phyloP scores from a whole-genome alignment of 768 basidiomycete species.

The Suillus tomentosus region DNA sequence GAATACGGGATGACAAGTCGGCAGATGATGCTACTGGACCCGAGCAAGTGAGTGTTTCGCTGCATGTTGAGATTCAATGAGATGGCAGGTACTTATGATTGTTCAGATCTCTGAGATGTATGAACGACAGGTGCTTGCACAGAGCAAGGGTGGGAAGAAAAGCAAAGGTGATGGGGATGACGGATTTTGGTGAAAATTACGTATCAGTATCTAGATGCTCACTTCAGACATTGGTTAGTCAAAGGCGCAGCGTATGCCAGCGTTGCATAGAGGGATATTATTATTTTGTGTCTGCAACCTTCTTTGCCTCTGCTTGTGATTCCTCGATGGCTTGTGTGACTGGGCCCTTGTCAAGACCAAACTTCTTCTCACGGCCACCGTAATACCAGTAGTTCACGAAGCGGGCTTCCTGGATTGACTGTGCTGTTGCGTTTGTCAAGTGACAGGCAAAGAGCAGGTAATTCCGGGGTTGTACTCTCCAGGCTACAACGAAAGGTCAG shows the following conservation, averaged over 20 bases:
- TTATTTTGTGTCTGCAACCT: slow-evolving; percentile 32
- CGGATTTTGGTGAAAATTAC: slow-evolving; percentile 66
- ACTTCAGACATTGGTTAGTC: slow-evolving; percentile 21
- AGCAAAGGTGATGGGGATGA: slow-evolving; percentile 66
- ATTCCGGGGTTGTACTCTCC: slow-evolving; percentile 94
- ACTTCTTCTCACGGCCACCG: slow-evolving; percentile 80
- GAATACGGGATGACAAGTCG: slow-evolving; percentile 89
- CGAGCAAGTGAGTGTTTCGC: slow-evolving; percentile 67
- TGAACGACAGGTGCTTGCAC: slow-evolving; percentile 81
- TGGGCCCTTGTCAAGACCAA: slow-evolving; percentile 42
- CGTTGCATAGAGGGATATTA: neutral
- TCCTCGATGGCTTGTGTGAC: slow-evolving; percentile 55
- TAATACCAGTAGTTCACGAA: slow-evolving; percentile 91
- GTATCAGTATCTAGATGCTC: slow-evolving; percentile 2
- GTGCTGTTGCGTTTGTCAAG: slow-evolving; percentile 86
- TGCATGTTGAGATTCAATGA: slow-evolving; percentile 1
- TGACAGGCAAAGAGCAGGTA: slow-evolving; percentile 96
- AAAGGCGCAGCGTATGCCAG: neutral
- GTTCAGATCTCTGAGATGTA: slow-evolving; percentile 91
- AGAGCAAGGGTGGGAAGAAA: slow-evolving; percentile 68
- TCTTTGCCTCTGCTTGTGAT: slow-evolving; percentile 43
- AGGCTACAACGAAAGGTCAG: slow-evolving; percentile 53
- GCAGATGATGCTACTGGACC: slow-evolving; percentile 91
- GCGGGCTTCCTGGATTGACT: slow-evolving; percentile 78
- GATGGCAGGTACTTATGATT: neutral